phyloP scores from a whole-genome alignment of 2,329 filamentous ascomycete genomes.

The Penicillium sp. region DNA sequence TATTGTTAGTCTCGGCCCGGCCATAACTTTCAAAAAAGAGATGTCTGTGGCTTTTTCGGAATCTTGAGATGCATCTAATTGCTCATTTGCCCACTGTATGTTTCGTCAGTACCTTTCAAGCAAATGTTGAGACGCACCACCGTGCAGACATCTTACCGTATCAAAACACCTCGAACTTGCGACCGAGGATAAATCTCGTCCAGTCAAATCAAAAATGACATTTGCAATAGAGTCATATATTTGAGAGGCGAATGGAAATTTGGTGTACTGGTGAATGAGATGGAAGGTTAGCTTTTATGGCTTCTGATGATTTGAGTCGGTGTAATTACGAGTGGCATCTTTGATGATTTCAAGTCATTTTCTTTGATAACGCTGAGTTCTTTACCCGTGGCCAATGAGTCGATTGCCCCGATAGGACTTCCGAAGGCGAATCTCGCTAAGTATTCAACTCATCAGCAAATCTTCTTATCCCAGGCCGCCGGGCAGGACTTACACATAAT shows the following conservation, averaged over 20 bases:
- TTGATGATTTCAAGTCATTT: background rate
- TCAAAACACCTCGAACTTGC: background rate
- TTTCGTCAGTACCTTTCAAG: background rate
- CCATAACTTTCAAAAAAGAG: background rate
- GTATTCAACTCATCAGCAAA: background rate
- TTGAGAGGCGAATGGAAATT: background rate
- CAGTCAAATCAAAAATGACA: background rate
- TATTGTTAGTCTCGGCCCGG: background rate
- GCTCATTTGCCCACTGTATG: background rate
- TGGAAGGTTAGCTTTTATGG: background rate
- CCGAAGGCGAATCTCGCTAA: background rate
- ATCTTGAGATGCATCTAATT: background rate
- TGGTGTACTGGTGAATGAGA: background rate
- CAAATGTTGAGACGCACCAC: background rate
- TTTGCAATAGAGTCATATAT: background rate
- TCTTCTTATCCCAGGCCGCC: background rate
- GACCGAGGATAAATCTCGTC: background rate
- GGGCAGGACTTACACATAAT: background rate
- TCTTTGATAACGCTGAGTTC: background rate
- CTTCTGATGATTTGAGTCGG: background rate
- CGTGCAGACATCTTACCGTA: background rate
- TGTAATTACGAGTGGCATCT: background rate
- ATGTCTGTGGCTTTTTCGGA: background rate
- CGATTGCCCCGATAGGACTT: background rate
- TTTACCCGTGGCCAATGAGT: background rate